Conservation (phyloP, 495 filamentous ascomycete genomes). For the Aspergillus cavernicola region DNA sequence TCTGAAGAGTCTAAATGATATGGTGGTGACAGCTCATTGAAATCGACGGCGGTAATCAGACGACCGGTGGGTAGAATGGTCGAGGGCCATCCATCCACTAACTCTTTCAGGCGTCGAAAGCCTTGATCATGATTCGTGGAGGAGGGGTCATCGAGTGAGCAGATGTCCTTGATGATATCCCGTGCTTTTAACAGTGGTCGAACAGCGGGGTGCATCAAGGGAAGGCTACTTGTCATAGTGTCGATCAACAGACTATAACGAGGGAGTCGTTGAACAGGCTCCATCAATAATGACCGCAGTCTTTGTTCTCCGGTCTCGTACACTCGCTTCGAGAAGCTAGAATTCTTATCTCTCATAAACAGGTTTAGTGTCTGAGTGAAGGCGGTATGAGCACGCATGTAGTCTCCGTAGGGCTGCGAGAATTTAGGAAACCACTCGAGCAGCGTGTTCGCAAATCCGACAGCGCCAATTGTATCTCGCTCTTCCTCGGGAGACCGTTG, state of each 20-base stretch:
- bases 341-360: conserved; percentile 66
- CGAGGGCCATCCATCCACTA: conserved; percentile 77
- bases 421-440: conserved; percentile 90
- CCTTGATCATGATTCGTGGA: conserved; percentile 64
- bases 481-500: conserved; percentile 38
- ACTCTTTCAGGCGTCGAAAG: conserved; percentile 65
- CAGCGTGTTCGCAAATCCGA: conserved; percentile 71
- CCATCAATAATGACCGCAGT: conserved; percentile 88
- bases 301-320: conserved; percentile 86
- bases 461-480: conserved; percentile 68
- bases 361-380: conserved; percentile 76
- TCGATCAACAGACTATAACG: conserved; percentile 96
- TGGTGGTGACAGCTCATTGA: conserved; percentile 71
- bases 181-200: conserved; percentile 76
- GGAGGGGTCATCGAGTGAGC: conserved; percentile 70
- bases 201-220: conserved; percentile 77
- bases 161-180: conserved; percentile 92
- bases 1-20: conserved; percentile 48
- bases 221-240: conserved; percentile 81
- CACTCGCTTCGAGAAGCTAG: conserved; percentile 74
- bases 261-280: conserved; percentile 91
- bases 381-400: conserved; percentile 78
- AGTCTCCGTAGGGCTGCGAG: conserved; percentile 81
- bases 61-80: conserved; percentile 70
- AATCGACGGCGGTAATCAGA: conserved; percentile 80